Base-by-base conservation (phyloP, 176 grass and related monocot genomes). In the Triticum monococcum region DNA sequence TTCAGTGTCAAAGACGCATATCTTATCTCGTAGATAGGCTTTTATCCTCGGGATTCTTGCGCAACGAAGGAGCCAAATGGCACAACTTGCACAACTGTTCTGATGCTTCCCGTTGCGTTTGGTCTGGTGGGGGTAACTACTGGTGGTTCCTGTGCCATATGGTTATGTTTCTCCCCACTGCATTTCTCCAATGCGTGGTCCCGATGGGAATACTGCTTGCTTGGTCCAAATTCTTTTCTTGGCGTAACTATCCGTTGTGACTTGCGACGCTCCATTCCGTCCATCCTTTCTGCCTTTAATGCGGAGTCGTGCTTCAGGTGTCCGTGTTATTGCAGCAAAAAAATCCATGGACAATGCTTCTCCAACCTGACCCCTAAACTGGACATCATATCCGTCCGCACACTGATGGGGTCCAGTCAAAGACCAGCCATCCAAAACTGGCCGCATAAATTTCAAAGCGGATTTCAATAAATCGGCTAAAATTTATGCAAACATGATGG, bases 221-320 rank as follows among this genome's bases (percentile, higher is more conserved):
- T 67, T 67, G 24, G 37, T 89, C 9, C 31, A 75, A 23, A 23
- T 75, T 86, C 22, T 70, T 90, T 82, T 56, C 28, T 71, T 56
- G 3, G 8, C 8, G 26, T 28, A 4, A 0, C 35, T 68, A 67
- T 68, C 26, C 24, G 64, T 26, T 25, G 59, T 56, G 43, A 3
- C 17, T 4, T 57, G 18, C 17, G 17, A 20, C 4, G 5, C 50
- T 4, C 16, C 11, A 8, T 45, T 7, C 12, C 12, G 14, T 71
- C 25, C 36, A 14, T 62, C 23, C 28, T 30, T 4, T 2, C 2
- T 14, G 18, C 24, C 56, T 41, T 64, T 75, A 72, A 31, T 64
- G 8, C 24, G 6, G 62, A 41, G 7, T 31, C 37, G 0, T 18
- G 36, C 52, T 13, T 12, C 8, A 20, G n/a, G 24, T 22, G 78